Evolutionary conservation across 1,284 basidiomycete genomes (phyloP), one percentile per base, ranked within the genome.

Genomic region (Rugiboletus extremiorientalis): DNA sequence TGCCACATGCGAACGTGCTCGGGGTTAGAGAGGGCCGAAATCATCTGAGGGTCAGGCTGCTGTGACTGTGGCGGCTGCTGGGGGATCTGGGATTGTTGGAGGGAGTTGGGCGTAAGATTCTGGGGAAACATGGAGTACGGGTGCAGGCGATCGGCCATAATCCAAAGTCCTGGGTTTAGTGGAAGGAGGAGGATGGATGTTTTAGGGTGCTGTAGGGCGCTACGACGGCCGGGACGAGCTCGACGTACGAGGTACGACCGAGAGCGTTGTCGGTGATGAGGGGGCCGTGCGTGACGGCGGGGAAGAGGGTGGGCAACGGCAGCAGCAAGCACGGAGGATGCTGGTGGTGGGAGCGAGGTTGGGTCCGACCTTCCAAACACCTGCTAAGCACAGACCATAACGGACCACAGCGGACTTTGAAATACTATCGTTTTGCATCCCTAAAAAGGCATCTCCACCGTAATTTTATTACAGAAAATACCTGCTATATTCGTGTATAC

Each of bases 141-240:
- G 64, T 78, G 69, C 53, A 77, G 66, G 70, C 82, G 84, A 80
- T 85, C 84, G 69, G 82, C 82, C 84, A 86, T 85, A 65, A 72
- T 74, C 74, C 73, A 65, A 56, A 63, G 63, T 59, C 47, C 55
- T 69, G 57, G 55, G 58, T 52, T 59, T 48, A 61, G 66, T 63
- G 72, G 66, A 68, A 64, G 65, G 56, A 41, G 50, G 54, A 55
- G 22, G 54, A 65, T 60, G 57, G 38, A 55, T 69, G 65, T 69
- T 72, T 68, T 65, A 59, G 59, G 56, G 69, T 66, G 60, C 55
- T 48, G 51, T 48, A 28, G 52, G 25, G 55, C 57, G 60, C 58
- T 62, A 59, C 49, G 63, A 54, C 58, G 52, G 54, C 59, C 63
- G 47, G 59, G 60, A 62, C 55, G 50, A 47, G 59, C 54, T 53